Base-by-base conservation (phyloP, 2,329 filamentous ascomycete species). In the Fusarium aywerte region DNA sequence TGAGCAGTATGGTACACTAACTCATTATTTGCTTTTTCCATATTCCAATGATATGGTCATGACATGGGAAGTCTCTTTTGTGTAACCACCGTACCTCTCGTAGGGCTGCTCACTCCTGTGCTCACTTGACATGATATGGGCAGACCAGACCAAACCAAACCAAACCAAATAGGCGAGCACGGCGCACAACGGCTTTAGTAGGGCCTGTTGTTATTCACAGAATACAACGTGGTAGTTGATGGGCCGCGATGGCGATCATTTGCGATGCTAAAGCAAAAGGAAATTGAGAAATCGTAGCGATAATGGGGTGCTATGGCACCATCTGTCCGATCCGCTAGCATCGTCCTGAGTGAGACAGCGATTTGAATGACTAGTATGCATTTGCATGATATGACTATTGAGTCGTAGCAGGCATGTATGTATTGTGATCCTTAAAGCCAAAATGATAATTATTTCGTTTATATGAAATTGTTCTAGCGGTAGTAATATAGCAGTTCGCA, bases 101-200 rank as follows among this genome's bases (percentile, higher is more conserved):
- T 72, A 72, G 69, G 69, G 69, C 69, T 72, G 67, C 51, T 61
- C 53, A 23, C 15, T 60, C 20, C 52, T 45, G 25, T 36, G 36
- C 39, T 58, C 32, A 44, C 59, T 51, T 65, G 65, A 51, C 47
- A 54, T 36, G 45, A 59, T n/a, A n/a, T n/a, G n/a, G n/a, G n/a
- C n/a, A n/a, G n/a, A n/a, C n/a, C n/a, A n/a, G n/a, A n/a, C n/a
- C n/a, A n/a, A n/a, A n/a, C n/a, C n/a, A n/a, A n/a, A n/a, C 23
- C 49, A 36, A 25, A 65, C 53, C 42, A 38, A 69, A 67, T 72
- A 69, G 69, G 58, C 59, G 67, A 69, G 69, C 35, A 45, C 44
- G 43, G 51, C 39, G 44, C 59, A 51, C 38, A 58, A 57, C 59
- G 58, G 49, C 18, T 61, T 45, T 36, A 32, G 29, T 58, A 33